Evolutionary conservation across 2,329 filamentous ascomycete species (phyloP), one percentile per base, ranked within the genome.

Genomic region (Curvularia verruculosa): DNA sequence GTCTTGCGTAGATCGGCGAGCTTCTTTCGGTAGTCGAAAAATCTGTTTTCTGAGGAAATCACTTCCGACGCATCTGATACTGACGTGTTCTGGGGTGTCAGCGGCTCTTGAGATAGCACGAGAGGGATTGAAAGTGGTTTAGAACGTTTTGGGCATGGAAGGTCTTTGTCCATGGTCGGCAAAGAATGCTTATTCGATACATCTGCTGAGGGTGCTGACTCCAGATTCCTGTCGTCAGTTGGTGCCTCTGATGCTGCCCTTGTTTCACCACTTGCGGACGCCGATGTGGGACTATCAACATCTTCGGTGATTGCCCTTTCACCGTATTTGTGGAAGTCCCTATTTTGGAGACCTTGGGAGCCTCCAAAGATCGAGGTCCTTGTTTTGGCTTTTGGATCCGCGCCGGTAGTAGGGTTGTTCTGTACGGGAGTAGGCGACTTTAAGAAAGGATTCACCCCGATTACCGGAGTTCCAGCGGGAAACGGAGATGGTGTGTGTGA

Each of bases 21-120:
- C 12, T 47, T 58, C 36, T 68, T 67, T 18, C 61, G 68, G 19
- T 63, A 60, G 8, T 67, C 63, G 3, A 58, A 21, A 19, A 69
- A 48, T n/a, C 62, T 56, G 2, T 46, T 52, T 7, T 66, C 58
- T 12, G 61, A 39, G 0, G 64, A 58, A 3, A 47, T 18, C 0
- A 56, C 24, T 3, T 55, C 53, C 0, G 59, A 54, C 18, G 45
- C 59, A 3, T 53, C 19, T 0, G 56, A 60, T 15, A 45, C 37
- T 19, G 61, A 21, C 31, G 13, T 18, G 7, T 37, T 24, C 19
- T 29, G 59, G 10, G 48, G 23, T 12, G 47, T 28, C 18, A 43
- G 37, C 6, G 46, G 43, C 3, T 49, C 18, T 1, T 21, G 24
- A 7, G 23, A 26, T 2, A 52, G 46, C 1, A 41, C 19, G 4